A percentile compares a stretch with the other conserved stretches of the same genome.
These are phyloP conservation scores for Hypsizygus marmoreus DNA, from an alignment of 768 basidiomycete genomes.

Conservation along the genomic window DNA sequence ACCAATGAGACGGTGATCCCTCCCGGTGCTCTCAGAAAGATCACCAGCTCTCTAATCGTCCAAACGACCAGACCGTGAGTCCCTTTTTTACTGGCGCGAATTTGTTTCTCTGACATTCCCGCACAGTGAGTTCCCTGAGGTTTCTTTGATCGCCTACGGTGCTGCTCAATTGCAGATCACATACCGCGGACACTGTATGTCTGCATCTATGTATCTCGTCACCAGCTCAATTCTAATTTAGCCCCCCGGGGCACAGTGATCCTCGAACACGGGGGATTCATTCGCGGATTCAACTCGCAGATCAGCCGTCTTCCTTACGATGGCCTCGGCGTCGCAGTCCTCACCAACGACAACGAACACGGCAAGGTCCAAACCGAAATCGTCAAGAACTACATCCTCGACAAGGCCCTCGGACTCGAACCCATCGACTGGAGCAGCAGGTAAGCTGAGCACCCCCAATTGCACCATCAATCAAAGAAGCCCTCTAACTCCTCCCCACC, in stretches of 20 bases:
- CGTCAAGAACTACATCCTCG: conserved; percentile 24
- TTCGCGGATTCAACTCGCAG: conserved; percentile 10
- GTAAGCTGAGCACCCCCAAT: conserved; percentile 11
- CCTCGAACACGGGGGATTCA: conserved; percentile 7
- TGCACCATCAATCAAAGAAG: neutral
- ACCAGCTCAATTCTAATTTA: too few species aligned
- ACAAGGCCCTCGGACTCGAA: conserved; percentile 20
- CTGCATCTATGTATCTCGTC: too few species aligned
- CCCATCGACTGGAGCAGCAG: conserved; percentile 24
- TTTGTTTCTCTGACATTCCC: neutral
- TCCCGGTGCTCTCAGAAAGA: conserved; percentile 21
- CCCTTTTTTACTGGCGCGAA: neutral
- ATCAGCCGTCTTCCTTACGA: conserved; percentile 12
- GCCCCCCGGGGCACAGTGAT: too few species aligned
- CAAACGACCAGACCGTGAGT: conserved; percentile 18
- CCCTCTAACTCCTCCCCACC: neutral
- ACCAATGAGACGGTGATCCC: conserved; percentile 28
- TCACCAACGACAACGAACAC: conserved; percentile 25
- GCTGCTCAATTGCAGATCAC: conserved; percentile 22
- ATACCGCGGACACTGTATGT: conserved; percentile 27
- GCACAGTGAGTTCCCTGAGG: conserved; percentile 19
- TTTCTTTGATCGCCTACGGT: conserved; percentile 27
- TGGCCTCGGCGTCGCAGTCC: conserved; percentile 22
- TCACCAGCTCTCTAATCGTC: conserved; percentile 22
- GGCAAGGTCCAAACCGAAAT: conserved; percentile 18